These are phyloP conservation scores for Botryotinia globosa DNA, from an alignment of 2,329 filamentous ascomycete genomes.

Conservation along the genomic window DNA sequence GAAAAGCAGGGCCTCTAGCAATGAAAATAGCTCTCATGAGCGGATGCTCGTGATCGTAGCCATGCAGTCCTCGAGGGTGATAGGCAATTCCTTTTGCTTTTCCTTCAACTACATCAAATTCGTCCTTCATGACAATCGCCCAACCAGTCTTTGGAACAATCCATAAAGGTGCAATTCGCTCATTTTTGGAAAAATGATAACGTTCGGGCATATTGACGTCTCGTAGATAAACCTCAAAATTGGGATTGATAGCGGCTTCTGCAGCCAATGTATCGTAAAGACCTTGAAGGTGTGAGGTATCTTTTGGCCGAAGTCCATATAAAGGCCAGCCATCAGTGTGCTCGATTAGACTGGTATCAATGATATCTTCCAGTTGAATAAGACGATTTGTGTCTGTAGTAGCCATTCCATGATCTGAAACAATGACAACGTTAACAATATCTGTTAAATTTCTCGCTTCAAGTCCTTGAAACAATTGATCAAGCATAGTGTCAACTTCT, in stretches of 20 bases:
- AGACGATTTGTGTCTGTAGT: constrained; percentile 79
- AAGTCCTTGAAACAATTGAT: constrained; percentile 70
- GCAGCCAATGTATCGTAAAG: constrained; percentile 63
- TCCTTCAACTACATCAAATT: constrained; percentile 71
- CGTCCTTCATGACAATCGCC: constrained; percentile 78
- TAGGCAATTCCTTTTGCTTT: constrained; percentile 65
- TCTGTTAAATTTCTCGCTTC: constrained; percentile 78
- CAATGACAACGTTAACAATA: constrained; percentile 92
- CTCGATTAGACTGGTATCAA: constrained; percentile 73
- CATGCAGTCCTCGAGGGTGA: constrained; percentile 80
- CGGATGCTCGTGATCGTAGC: constrained; percentile 92
- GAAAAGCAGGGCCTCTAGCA: constrained; percentile 87
- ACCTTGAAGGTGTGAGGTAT: constrained; percentile 59
- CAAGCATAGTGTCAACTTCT: constrained; percentile 80
- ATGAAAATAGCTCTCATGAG: constrained; percentile 96
- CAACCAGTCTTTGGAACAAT: constrained; percentile 89
- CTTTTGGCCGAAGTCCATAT: constrained; percentile 80
- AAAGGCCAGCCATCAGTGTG: constrained; percentile 94
- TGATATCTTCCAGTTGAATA: constrained; percentile 84
- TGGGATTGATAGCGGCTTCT: constrained; percentile 59
- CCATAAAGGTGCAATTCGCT: constrained; percentile 92
- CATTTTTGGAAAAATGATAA: constrained; percentile 86
- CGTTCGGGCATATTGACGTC: constrained; percentile 86
- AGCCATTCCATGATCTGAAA: constrained; percentile 98
- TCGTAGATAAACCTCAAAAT: constrained; percentile 82